Evolutionary conservation across 768 basidiomycete genomes (phyloP).

Genomic region (Daedalea quercina): DNA sequence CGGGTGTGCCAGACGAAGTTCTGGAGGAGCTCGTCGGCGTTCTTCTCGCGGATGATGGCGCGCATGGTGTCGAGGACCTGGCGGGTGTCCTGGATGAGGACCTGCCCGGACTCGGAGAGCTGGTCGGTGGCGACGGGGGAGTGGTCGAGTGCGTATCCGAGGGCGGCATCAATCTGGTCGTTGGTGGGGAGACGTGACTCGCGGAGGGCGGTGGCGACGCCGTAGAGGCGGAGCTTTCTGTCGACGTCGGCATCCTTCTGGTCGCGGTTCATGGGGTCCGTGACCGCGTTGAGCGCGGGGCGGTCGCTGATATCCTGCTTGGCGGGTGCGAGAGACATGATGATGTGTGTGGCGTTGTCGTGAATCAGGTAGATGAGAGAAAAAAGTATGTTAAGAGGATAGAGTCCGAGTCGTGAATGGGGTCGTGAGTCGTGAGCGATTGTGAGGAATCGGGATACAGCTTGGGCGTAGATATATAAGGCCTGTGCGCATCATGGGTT

Average conservation of each 20-base stretch:
- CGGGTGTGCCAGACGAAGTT: slow-evolving; percentile 82
- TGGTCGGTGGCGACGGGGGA: slow-evolving; percentile 53
- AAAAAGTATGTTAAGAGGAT: too few relatives aligned
- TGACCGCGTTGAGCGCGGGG: slow-evolving; percentile 54
- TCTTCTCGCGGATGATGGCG: slow-evolving; percentile 71
- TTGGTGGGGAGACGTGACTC: slow-evolving; percentile 79
- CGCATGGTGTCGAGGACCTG: slow-evolving; percentile 74
- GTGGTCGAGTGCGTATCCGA: slow-evolving; percentile 54
- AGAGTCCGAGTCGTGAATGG: too few relatives aligned
- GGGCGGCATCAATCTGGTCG: slow-evolving; percentile 66
- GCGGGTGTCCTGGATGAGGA: slow-evolving; percentile 65
- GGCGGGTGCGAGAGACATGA: slow-evolving; percentile 68
- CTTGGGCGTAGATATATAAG: too few relatives aligned
- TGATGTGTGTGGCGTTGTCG: slow-evolving; percentile 23
- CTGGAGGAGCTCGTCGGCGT: slow-evolving; percentile 89
- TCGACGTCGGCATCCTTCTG: slow-evolving; percentile 69
- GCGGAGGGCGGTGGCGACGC: slow-evolving; percentile 74
- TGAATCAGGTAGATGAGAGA: too few relatives aligned
- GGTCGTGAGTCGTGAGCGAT: too few relatives aligned
- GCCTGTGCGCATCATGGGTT: too few relatives aligned
- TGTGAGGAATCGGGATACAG: too few relatives aligned
- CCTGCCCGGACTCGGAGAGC: slow-evolving; percentile 72
- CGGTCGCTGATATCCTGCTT: slow-evolving; percentile 52
- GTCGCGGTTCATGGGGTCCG: slow-evolving; percentile 54
- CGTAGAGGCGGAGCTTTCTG: slow-evolving; percentile 78